phyloP scores from a whole-genome alignment of 1,284 basidiomycete species.

The Puccinia horiana region DNA sequence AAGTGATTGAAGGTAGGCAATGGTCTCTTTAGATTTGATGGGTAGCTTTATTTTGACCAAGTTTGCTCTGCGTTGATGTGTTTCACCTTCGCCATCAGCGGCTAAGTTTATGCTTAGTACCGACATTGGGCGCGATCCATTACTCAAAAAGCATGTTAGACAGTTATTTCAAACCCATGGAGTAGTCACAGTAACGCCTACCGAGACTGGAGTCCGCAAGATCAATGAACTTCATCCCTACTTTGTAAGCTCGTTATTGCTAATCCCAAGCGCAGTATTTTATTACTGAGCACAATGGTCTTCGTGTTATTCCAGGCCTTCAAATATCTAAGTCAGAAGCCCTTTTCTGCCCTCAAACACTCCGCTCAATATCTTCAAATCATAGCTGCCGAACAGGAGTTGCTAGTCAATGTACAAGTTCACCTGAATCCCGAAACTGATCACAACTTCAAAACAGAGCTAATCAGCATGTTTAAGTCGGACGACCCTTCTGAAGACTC shows the following conservation, averaged over 20 bases:
- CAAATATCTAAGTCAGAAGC: constrained; percentile 89
- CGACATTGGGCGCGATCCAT: constrained; percentile 89
- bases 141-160: constrained; percentile 78
- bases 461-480: constrained; percentile 81
- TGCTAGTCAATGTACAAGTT: constrained; percentile 77
- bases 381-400: constrained; percentile 83
- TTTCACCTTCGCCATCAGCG: constrained; percentile 56
- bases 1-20: constrained; percentile 63
- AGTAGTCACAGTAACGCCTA: constrained; percentile 79
- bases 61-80: neutral
- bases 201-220: constrained; percentile 83
- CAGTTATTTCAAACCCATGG: constrained; percentile 75
- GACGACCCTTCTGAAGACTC: constrained; percentile 82
- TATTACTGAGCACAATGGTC: neutral
- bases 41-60: neutral
- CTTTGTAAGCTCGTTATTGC: constrained; percentile 64
- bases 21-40: neutral
- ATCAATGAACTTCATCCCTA: constrained; percentile 88
- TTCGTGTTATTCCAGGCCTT: constrained; percentile 69
- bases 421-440: constrained; percentile 69
- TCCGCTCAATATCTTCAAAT: constrained; percentile 84
- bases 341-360: constrained; percentile 70
- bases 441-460: constrained; percentile 68
- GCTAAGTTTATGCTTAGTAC: constrained; percentile 84
- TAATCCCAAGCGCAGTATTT: neutral